Evolutionary conservation across 495 filamentous ascomycete species (phyloP), one percentile per base, ranked within the genome.

Genomic region (Daldinia childiae): DNA sequence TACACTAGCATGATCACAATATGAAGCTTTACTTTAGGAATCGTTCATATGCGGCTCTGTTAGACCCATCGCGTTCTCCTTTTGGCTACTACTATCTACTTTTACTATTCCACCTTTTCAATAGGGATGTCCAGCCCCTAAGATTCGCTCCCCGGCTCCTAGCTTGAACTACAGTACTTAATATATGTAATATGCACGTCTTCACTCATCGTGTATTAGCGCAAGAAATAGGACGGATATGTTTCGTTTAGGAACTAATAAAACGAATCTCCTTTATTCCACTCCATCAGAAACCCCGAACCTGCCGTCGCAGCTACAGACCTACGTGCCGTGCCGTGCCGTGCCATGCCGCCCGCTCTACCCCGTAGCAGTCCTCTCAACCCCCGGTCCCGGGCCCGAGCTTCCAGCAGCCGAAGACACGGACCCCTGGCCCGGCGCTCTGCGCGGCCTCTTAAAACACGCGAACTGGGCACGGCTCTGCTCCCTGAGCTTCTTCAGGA

Each of bases 391-490:
- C 29, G 30, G 29, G 48, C 27, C 29, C 32, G 32, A 34, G 17
- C 26, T 2, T 24, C 57, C 21, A 17, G 21, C 36, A 26, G 19
- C 7, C 27, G n/a, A 24, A 15, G 51, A 38, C 19, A 32, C 30
- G 4, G 30, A 36, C 12, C 32, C 66, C 21, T 54, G 24, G 8
- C 12, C 39, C 8, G 29, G 38, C n/a, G 66, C 55, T 6, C 76
- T 56, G n/a, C 76, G 66, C 0, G 82, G 79, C 72, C 89, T 90
- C 78, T 85, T 88, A 69, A 94, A 94, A 75, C 91, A 93, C 15
- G 87, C 86, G 83, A 98, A 99, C 79, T 97, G 93, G 24, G 88
- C 91, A 80, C 89, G 91, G 48, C 89, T 95, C 67, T 90, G 88
- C 74, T 97, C 93, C 71, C 93, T 86, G 72, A 98, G 81, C 66